Evolutionary conservation across 2,329 filamentous ascomycete genomes (phyloP), one percentile per base, ranked within the genome.

Genomic region (Colletotrichum horii): DNA sequence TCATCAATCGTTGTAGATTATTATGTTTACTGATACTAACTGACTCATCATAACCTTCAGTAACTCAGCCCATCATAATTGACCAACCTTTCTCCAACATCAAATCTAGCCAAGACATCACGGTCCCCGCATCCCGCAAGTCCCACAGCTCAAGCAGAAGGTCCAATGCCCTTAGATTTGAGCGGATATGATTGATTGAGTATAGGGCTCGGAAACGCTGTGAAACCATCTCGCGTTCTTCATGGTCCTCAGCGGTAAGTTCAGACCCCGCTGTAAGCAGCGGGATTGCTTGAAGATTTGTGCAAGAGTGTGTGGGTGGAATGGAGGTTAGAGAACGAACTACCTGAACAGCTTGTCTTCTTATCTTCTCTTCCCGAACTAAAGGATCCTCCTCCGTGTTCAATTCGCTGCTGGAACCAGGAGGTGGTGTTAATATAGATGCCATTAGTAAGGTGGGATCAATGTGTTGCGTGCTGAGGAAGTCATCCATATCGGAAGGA

Each of bases 161-260:
- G 6, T 43, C 38, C 1, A 43, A n/a, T 1, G 38, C 38, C 2
- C 38, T 43, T 2, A 43, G 38, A 19, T 43, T 43, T n/a, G 38
- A 43, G 38, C 38, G 38, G 38, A 43, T 43, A 43, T 43, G 38
- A 43, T 43, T 43, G 2, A 43, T 43, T 19, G 38, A 43, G 0
- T 43, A 43, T 8, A 43, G n/a, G 38, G 38, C 38, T 43, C 38
- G 38, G 1, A 43, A 43, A 43, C 38, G 38, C n/a, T 43, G 38
- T 2, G 16, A 43, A 43, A 43, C 16, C 38, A 43, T 0, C 38
- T 43, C 38, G 16, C 16, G 38, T 0, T 43, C 38, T 43, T 43
- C 38, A 43, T 43, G 0, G 0, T 43, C 38, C 38, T 43, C 38
- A 0, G 38, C 38, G 0, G 16, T n/a, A 1, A 43, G 38, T 6